Conservation (phyloP, 495 filamentous ascomycete genomes). For the Oleoguttula mirabilis region DNA sequence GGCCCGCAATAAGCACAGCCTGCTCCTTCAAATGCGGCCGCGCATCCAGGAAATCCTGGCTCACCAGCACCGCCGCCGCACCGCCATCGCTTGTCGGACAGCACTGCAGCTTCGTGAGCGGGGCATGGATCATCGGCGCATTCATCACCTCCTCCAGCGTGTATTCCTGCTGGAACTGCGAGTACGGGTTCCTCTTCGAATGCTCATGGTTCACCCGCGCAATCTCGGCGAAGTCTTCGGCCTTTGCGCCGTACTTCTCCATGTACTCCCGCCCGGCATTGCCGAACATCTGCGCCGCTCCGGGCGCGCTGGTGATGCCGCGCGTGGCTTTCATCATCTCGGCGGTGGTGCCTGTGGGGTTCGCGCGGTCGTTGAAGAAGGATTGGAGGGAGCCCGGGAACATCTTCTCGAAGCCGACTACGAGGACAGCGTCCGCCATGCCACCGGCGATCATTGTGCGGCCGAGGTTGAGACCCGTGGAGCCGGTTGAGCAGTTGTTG, state of each 20-base stretch:
- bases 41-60: conserved; percentile 72
- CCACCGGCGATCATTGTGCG: conserved; percentile 69
- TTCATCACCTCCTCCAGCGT: conserved; percentile 72
- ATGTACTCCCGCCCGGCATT: conserved; percentile 94
- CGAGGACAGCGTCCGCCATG: conserved; percentile 72
- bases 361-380: conserved; percentile 67
- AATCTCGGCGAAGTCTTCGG: conserved; percentile 92
- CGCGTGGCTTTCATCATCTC: conserved; percentile 73
- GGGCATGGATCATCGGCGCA: conserved; percentile 63
- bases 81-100: conserved; percentile 92
- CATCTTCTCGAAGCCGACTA: conserved; percentile 99
- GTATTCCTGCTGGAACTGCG: conserved; percentile 89
- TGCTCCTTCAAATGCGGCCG: conserved; percentile 72
- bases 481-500: conserved; percentile 95
- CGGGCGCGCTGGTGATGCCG: conserved; percentile 67
- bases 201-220: conserved; percentile 87
- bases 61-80: conserved; percentile 80
- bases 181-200: conserved; percentile 85
- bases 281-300: conserved; percentile 87
- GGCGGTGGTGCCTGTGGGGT: conserved; percentile 56
- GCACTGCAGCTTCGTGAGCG: conserved; percentile 69
- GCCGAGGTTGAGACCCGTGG: conserved; percentile 75
- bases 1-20: conserved; percentile 79
- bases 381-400: conserved; percentile 67
- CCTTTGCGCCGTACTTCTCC: conserved; percentile 69